Base-by-base conservation (phyloP, 1,284 basidiomycete genomes). In the Stereum hirsutum region DNA sequence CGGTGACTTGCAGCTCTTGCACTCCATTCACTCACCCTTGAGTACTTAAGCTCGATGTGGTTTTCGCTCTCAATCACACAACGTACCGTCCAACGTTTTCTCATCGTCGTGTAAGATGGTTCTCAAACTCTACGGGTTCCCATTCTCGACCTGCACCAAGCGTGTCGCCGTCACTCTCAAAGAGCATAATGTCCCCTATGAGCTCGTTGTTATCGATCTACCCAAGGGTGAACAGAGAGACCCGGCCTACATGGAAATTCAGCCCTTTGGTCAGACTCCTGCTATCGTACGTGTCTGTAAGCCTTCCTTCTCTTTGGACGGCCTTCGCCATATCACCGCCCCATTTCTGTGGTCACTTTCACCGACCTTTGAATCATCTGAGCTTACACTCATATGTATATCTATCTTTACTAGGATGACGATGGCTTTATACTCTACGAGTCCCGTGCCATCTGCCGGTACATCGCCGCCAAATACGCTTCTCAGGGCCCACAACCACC, bases 191-290 rank as follows among this genome's bases (percentile, higher is more conserved):
- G 60, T 80, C 15, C 65, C 69, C 0, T 77, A 70, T 53, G 68
- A 77, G 50, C 45, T 78, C 39, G 50, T 71, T 25, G 0, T 35
- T 12, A 46, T 80, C 49, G 61, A 79, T 53, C 35, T 74, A 7
- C 0, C 38, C 32, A 66, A 65, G 34, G 57, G 59, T 14, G 69
- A 71, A 49, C 71, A 80, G 44, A 79, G 78, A 55, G 14, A 54
- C 0, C 51, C 68, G 0, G 65, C 55, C n/a, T 72, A 58, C 62
- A 11, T 68, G 19, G 56, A 54, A 23, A 57, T 64, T 20, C 79
- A 84, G 48, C 81, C 82, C 0, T 85, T 84, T 50, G 79, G 78
- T 15, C 75, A 78, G 56, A 57, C 84, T 48, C 81, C 81, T 1
- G 78, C 71, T 57, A 66, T 85, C 44, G 74, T 75, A 46, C 32